Evolutionary conservation across 1,139 yeast species (phyloP).

Genomic region (Lodderomyces theae): DNA sequence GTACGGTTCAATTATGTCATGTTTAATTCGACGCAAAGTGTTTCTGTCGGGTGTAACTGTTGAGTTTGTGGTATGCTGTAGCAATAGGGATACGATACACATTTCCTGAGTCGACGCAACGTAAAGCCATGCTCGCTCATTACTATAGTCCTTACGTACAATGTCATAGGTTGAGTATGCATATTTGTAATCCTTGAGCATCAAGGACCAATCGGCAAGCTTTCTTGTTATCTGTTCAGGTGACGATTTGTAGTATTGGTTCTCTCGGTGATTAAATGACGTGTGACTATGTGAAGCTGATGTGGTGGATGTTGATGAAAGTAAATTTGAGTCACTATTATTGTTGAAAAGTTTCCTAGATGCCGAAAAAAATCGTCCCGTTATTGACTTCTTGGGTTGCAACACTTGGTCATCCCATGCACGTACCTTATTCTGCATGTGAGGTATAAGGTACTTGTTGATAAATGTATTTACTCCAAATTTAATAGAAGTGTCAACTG

Average conservation of each 20-base stretch:
- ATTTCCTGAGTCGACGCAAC: slow-evolving; percentile 86
- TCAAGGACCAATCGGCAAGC: slow-evolving; percentile 89
- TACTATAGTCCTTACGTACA: slow-evolving; percentile 71
- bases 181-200: slow-evolving; percentile 81
- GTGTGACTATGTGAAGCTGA: slow-evolving; percentile 1
- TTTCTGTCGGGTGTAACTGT: slow-evolving; percentile 33
- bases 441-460: slow-evolving; percentile 62
- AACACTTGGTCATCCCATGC: slow-evolving; percentile 77
- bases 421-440: slow-evolving; percentile 71
- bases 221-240: slow-evolving; percentile 77
- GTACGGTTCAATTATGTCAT: slow-evolving; percentile 61
- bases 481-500: slow-evolving; percentile 41
- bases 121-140: slow-evolving; percentile 80
- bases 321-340: slow-evolving; percentile 16
- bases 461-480: slow-evolving; percentile 52
- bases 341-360: slow-evolving; percentile 55
- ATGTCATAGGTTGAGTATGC: slow-evolving; percentile 85
- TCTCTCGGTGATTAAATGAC: slow-evolving; percentile 42
- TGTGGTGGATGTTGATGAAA: slow-evolving; percentile 9
- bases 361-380: slow-evolving; percentile 71
- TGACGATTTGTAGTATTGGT: slow-evolving; percentile 56
- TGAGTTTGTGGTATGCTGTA: slow-evolving; percentile 55
- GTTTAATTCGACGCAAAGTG: slow-evolving; percentile 58
- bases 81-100: slow-evolving; percentile 70
- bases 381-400: slow-evolving; percentile 66